Evolutionary conservation across 2,329 filamentous ascomycete genomes (phyloP), one percentile per base, ranked within the genome.

Genomic region (Fusarium sp.): DNA sequence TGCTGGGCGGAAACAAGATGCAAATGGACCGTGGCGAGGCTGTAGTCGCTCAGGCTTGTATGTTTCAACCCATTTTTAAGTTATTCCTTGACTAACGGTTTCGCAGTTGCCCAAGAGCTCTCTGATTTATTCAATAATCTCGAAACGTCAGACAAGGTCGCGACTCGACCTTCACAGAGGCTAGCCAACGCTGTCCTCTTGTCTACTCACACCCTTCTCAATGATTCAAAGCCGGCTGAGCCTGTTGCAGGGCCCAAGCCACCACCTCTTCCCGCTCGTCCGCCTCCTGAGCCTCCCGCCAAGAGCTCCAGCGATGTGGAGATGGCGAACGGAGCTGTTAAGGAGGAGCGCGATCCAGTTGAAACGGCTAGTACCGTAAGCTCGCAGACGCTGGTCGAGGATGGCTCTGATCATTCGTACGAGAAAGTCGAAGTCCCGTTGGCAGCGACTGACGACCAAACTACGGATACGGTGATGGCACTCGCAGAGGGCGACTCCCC

Each of bases 171-270:
- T 2, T 91, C 92, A 5, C 92, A 93, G 76, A 91, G 94, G 74
- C 88, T 98, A 37, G 95, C 95, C 30, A 92, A 95, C 59, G 89
- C 95, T 43, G 95, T 95, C 1, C 86, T 98, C 25, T 90, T 94
- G 2, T 86, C 86, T 4, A 87, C 85, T 0, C 82, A 83, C 48
- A 82, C 82, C 2, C 77, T 84, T 6, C 78, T 84, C 6, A 80
- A 80, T 27, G 79, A 80, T 30, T 65, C 79, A 1, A 83, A 82
- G 64, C 75, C 77, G 13, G 58, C 73, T 5, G 81, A 82, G 57
- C 39, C 75, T 8, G 63, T 76, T 14, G 54, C 68, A 7, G 72
- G 74, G 6, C 37, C 77, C 5, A 75, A 80, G 16, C 85, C 87
- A 3, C 88, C 88, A 0, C 88, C 88, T 4, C 80, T 90, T 3